phyloP scores from a whole-genome alignment of 768 basidiomycete genomes.

The Botryobasidium botryosum region DNA sequence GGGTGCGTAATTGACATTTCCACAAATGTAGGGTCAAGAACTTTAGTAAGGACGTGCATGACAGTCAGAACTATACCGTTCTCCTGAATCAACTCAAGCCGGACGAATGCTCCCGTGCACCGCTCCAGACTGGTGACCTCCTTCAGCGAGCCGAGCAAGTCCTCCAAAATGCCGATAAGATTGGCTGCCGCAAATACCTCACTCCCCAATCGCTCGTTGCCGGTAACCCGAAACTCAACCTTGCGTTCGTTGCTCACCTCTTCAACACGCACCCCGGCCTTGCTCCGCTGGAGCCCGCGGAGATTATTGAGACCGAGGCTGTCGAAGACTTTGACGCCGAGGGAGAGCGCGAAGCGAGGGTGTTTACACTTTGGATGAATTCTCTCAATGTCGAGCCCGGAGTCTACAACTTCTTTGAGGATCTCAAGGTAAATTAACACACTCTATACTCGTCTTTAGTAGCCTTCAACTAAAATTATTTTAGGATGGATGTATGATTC shows the following conservation, averaged over 20 bases:
- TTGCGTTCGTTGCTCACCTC: slow-evolving; percentile 94
- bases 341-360: slow-evolving; percentile 94
- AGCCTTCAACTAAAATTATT: background rate
- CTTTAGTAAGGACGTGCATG: slow-evolving; percentile 93
- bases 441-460: background rate
- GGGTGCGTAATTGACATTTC: background rate
- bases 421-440: slow-evolving; percentile 45
- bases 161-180: slow-evolving; percentile 80
- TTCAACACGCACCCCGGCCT: slow-evolving; percentile 97
- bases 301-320: slow-evolving; percentile 74
- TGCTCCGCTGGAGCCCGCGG: slow-evolving; percentile 84
- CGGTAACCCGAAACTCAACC: slow-evolving; percentile 93
- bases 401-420: slow-evolving; percentile 93
- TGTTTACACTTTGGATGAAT: slow-evolving; percentile 97
- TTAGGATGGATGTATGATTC: slow-evolving; percentile 62
- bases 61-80: slow-evolving; percentile 95
- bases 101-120: slow-evolving; percentile 76
- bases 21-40: slow-evolving; percentile 61
- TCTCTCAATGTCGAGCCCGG: slow-evolving; percentile 91
- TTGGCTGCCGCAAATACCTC: slow-evolving; percentile 91
- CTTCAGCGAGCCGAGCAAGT: slow-evolving; percentile 83
- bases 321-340: slow-evolving; percentile 98
- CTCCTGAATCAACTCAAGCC: slow-evolving; percentile 93
- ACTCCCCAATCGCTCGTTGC: slow-evolving; percentile 80
- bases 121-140: slow-evolving; percentile 71